Evolutionary conservation across 108 stramenopile species (phyloP), one percentile per base, ranked within the genome.

Genomic region (Stephanodiscus minutulus): DNA sequence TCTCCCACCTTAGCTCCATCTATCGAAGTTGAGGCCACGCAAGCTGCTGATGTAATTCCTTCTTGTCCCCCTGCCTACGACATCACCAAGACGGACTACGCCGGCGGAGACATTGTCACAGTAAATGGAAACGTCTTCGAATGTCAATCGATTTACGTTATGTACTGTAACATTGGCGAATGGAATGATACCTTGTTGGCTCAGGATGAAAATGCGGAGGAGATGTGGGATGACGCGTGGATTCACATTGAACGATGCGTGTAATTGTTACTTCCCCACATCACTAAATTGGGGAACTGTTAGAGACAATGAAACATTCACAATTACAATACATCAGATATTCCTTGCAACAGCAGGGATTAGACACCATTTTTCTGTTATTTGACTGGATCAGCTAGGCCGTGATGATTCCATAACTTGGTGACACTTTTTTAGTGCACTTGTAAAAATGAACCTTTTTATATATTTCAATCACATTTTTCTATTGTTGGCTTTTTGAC

Each of bases 81-180:
- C 20, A 29, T 18, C 1, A 22, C 29, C 64, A 64, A 64, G 44
- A 25, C 41, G 11, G 33, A 47, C 64, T 64, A 64, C n/a, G 25
- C 49, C 3, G 64, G 31, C n/a, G 64, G 64, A 50, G 48, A 64
- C 47, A 18, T 2, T 3, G 22, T 43, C 15, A 22, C 33, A 47
- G 46, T 64, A 18, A 43, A 24, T 1, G 46, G 15, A 0, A 44
- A 64, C 64, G 35, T 43, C 25, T 64, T 64, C 12, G 64, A 64
- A 35, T 64, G 64, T 39, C 47, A 50, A 6, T 31, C 64, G 5
- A 24, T 31, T 11, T 18, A 31, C 18, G 41, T 44, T 0, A 31
- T 9, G 36, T 64, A 64, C n/a, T 64, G 64, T 50, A 64, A 64
- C 64, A 64, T 64, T 47, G 22, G 22, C 29, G 64, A 27, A 6